Base-by-base conservation (phyloP, 1,284 basidiomycete species). In the Stygiomarasmius scandens region DNA sequence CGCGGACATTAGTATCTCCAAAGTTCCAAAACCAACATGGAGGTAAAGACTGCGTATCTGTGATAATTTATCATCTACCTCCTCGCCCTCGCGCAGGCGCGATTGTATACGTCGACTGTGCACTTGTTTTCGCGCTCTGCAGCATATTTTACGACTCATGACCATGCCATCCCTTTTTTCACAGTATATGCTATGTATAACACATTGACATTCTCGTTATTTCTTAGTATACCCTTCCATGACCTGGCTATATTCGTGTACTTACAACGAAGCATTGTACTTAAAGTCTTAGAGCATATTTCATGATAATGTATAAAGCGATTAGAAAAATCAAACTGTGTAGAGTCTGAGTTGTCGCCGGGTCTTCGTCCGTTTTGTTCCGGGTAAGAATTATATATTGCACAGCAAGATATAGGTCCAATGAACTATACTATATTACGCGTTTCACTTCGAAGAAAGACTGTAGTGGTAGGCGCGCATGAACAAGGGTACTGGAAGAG, bases 401-500 rank as follows among this genome's bases (percentile, higher is more conserved):
- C 38, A 41, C 38, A 41, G 38, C 38, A 41, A 41, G 14, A 34
- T 8, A 34, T 34, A 34, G n/a, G n/a, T n/a, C n/a, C n/a, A n/a
- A 12, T 41, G n/a, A 41, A 41, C 16, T 38, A 11, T 4, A 44
- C 47, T 79, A 93, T 73, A 96, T 92, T 69, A 95, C 90, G 73
- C 95, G 87, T 73, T 96, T 96, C 60, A 96, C 93, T 77, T 96
- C 94, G 67, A 96, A 96, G 84, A 94, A 94, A 8, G 90, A 92
- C 90, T 85, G 64, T 14, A 56, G 34, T 38, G 23, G 45, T 54
- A 19, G 38, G 49, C n/a, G 49, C n/a, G 5, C 8, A 25, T 16
- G 27, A 16, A 29, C 45, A 3, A 36, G 24, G 19, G 12, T 32
- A 12, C 6, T 12, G 29, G 29, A 32, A 43, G n/a, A 20, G 23